A percentile compares a stretch with the other conserved stretches of the same genome.
Evolutionary conservation across 148 eudicot species (phyloP).

Genomic region (Spergularia bocconei): DNA sequence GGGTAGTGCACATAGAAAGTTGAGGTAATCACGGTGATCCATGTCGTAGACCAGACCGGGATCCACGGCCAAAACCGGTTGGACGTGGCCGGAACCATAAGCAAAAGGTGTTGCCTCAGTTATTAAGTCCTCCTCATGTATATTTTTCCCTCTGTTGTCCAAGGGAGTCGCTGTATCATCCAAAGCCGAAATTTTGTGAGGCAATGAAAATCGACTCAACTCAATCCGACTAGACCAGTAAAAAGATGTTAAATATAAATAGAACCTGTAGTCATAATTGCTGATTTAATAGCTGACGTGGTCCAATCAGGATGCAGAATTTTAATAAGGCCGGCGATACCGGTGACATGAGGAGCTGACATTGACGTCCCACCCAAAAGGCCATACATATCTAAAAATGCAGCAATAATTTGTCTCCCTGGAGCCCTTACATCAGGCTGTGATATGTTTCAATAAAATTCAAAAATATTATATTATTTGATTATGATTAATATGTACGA

Average conservation of each 20-base stretch:
- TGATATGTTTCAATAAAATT: background rate
- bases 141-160: constrained; percentile 14
- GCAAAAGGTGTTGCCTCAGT: constrained; percentile 22
- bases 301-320: constrained; percentile 56
- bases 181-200: too few species aligned
- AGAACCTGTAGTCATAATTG: constrained; percentile 66
- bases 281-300: constrained; percentile 67
- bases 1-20: constrained; percentile 19
- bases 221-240: background rate
- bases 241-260: background rate
- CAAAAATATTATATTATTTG: too few species aligned
- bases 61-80: constrained; percentile 28
- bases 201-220: background rate
- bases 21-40: constrained; percentile 14
- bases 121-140: background rate
- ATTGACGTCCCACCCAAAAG: constrained; percentile 59
- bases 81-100: constrained; percentile 25
- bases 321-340: constrained; percentile 53
- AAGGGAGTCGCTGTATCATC: background rate
- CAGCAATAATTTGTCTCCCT: constrained; percentile 47
- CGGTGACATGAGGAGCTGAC: constrained; percentile 67
- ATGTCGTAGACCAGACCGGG: constrained; percentile 30
- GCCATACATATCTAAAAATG: constrained; percentile 7
- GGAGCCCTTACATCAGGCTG: constrained; percentile 76
- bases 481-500: too few species aligned